Conservation (phyloP, 805 yeast species). For the Candida sphagnicola region DNA sequence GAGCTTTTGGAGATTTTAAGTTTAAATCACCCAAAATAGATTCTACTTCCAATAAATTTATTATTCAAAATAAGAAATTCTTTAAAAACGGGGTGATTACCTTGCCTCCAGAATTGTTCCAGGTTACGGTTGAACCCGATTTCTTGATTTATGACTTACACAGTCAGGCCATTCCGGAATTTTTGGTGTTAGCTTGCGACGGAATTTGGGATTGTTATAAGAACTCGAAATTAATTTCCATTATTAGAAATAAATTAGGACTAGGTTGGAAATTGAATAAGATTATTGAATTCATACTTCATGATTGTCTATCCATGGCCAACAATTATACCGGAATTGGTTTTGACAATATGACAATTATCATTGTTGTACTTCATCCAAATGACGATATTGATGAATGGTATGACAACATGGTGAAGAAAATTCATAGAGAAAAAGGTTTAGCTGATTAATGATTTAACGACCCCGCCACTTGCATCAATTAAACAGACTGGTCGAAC, state of each 20-base stretch:
- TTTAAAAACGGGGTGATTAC: slow-evolving; percentile 25
- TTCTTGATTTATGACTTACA: slow-evolving; percentile 32
- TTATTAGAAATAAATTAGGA: slow-evolving; percentile 55
- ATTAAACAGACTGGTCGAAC: too few species aligned
- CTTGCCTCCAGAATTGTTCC: slow-evolving; percentile 41
- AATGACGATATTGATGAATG: slow-evolving; percentile 46
- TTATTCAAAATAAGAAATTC: slow-evolving; percentile 17
- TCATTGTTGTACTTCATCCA: slow-evolving; percentile 61
- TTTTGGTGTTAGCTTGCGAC: slow-evolving; percentile 41
- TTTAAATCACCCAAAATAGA: slow-evolving; percentile 38
- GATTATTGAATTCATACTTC: slow-evolving; percentile 56
- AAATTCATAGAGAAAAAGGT: slow-evolving; percentile 23
- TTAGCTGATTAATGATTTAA: slow-evolving; percentile 2
- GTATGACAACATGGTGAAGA: slow-evolving; percentile 50
- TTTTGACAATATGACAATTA: slow-evolving; percentile 76
- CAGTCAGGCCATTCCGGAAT: slow-evolving; percentile 24
- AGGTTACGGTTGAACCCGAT: slow-evolving; percentile 43
- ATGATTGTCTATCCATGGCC: slow-evolving; percentile 67
- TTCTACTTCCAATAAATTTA: slow-evolving; percentile 26
- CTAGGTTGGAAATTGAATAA: slow-evolving; percentile 56
- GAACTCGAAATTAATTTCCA: slow-evolving; percentile 48
- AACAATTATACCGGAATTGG: slow-evolving; percentile 75
- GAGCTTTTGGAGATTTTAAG: slow-evolving; percentile 44
- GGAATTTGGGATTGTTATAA: slow-evolving; percentile 50
- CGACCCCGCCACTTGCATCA: not conserved